Base-by-base conservation (phyloP, 768 basidiomycete genomes). In the Trichaptum fuscoviolaceum region DNA sequence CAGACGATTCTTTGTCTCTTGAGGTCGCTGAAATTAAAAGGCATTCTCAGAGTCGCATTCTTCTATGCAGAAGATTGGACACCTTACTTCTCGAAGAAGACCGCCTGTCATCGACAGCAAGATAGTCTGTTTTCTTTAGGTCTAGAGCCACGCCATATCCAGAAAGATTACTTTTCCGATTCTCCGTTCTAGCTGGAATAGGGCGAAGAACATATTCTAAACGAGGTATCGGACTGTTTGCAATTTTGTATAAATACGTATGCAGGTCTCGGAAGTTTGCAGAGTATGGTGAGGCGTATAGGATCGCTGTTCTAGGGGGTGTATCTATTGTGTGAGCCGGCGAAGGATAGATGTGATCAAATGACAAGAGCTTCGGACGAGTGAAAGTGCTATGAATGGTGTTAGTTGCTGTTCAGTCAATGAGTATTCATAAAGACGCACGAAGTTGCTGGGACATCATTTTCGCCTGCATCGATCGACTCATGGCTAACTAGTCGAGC, bases 101-200 rank as follows among this genome's bases (percentile, higher is more conserved):
- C 30, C 83, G 75, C 59, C 97, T 81, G 75, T 99, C 97, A 73
- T 99, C 97, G 8, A 98, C 79, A 4, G 90, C 95, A 15, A 98
- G 84, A 74, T 99, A 99, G 71, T 99, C 97, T 83, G 87, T 97
- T 79, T 96, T 97, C 82, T 99, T 99, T 71, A 99, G 77, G 70
- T 96, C 94, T 64, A 99, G 79, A 24, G 91, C 83, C 7, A 96
- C 96, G 2, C 97, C 97, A 71, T 94, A 99, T 5, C 96, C 96
- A 2, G 91, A 87, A 8, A 99, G 79, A 71, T 84, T 82, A 66
- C 77, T 84, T 5, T 77, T 73, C 24, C 42, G 5, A 12, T 52
- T 20, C 2, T 52, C 42, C 20, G 42, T 52, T 52, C 42, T 64
- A 0, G 85, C 80, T 2, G 89, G 87, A 3, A 84, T 78, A 65